Evolutionary conservation across 2,329 filamentous ascomycete species (phyloP).

Genomic region (Botryosphaeria dothidea): DNA sequence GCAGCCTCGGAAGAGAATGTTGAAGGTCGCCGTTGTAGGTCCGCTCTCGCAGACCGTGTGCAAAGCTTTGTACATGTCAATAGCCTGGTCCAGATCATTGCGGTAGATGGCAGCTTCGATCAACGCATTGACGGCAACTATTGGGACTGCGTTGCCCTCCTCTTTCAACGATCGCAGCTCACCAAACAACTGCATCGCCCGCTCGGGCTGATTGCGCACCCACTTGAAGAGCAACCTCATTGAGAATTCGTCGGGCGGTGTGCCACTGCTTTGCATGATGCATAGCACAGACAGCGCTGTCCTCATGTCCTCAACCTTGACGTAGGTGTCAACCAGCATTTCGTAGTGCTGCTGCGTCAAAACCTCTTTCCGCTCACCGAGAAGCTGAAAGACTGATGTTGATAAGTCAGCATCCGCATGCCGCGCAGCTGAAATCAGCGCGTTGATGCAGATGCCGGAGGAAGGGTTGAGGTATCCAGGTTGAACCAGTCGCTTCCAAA

Average conservation of each 20-base stretch:
- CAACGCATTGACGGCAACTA: slow-evolving; percentile 52
- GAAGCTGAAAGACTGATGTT: slow-evolving; percentile 67
- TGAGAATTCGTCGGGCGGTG: slow-evolving; percentile 58
- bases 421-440: slow-evolving; percentile 71
- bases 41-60: slow-evolving; percentile 52
- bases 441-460: slow-evolving; percentile 65
- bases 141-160: slow-evolving; percentile 52
- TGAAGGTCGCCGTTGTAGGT: slow-evolving; percentile 59
- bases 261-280: slow-evolving; percentile 69
- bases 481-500: slow-evolving; percentile 71
- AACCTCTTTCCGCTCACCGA: slow-evolving; percentile 59
- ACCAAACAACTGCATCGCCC: slow-evolving; percentile 55
- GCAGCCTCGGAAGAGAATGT: slow-evolving; percentile 58
- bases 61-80: slow-evolving; percentile 63
- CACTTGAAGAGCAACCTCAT: slow-evolving; percentile 64
- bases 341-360: slow-evolving; percentile 75
- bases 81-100: slow-evolving; percentile 49
- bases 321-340: slow-evolving; percentile 71
- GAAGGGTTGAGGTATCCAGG: slow-evolving; percentile 61
- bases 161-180: slow-evolving; percentile 59
- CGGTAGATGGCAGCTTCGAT: slow-evolving; percentile 54
- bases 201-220: slow-evolving; percentile 47
- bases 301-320: slow-evolving; percentile 58
- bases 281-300: slow-evolving; percentile 70
- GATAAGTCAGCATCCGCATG: slow-evolving; percentile 69